Evolutionary conservation across 2,329 filamentous ascomycete genomes (phyloP), one percentile per base, ranked within the genome.

Genomic region (Pyricularia sp.): DNA sequence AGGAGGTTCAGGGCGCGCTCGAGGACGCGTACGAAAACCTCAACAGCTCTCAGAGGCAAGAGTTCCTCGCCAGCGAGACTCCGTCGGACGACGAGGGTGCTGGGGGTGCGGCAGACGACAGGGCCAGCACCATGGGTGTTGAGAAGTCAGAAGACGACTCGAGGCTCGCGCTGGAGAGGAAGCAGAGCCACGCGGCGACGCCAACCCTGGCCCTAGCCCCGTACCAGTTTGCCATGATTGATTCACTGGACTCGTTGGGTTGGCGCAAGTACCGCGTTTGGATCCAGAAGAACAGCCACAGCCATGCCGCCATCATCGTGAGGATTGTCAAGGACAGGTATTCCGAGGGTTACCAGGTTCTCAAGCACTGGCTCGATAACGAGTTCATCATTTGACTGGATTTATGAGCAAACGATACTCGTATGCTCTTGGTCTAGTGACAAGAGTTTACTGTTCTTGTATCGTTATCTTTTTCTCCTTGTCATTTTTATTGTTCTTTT

Each of bases 271-370:
- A 84, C 68, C 84, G 82, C 0, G 84, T 93, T 3, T 87, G 88
- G 76, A 93, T 94, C 53, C 88, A 89, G 68, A 89, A 92, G 6
- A 82, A 86, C 65, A 78, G 81, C n/a, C 91, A 96, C 73, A 90
- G 85, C 66, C 93, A 97, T 75, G 93, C 93, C 0, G 93, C 93
- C 3, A 96, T 97, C 62, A 90, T 97, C 68, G 87, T 96, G 44
- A 84, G 93, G 49, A 84, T 80, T 66, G 84, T 88, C 53, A 87
- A 85, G 72, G 78, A 82, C 63, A 77, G 75, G 0, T 96, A 92
- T 70, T 79, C 82, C 2, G 93, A 97, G 75, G 93, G 93, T 0
- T 84, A 82, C 71, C 73, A 90, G 13, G 90, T 97, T 40, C 78
- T 94, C 65, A 82, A 81, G 70, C 93, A 97, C 77, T 97, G 90